phyloP scores from a whole-genome alignment of 2,329 filamentous ascomycete species.

The Neofusicoccum umdonicola region DNA sequence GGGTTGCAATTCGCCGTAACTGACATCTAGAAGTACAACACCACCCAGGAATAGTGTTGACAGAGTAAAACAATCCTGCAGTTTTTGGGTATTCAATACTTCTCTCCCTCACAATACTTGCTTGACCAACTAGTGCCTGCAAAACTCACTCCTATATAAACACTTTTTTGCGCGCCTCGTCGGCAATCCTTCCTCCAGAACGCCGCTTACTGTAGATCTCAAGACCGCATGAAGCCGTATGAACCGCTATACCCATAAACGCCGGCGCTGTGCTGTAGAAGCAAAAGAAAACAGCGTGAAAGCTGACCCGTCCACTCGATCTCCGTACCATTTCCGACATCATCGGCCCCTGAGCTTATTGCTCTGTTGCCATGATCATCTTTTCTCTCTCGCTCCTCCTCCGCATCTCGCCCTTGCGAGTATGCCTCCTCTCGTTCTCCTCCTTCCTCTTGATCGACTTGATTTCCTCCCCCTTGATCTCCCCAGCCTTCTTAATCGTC shows the following conservation, averaged over 20 bases:
- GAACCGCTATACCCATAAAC: slow-evolving; percentile 8
- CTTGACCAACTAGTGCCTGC: background rate
- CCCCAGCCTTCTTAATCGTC: slow-evolving; percentile 89
- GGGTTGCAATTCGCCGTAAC: no score
- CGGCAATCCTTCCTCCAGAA: background rate
- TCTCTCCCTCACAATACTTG: background rate
- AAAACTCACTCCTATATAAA: no score
- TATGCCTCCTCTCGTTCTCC: slow-evolving; percentile 92
- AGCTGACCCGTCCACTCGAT: background rate
- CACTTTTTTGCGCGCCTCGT: background rate
- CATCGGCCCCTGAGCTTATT: slow-evolving; percentile 38
- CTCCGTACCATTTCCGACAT: background rate
- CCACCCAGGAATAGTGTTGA: no score
- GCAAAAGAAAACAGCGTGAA: slow-evolving; percentile 1
- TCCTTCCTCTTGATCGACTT: slow-evolving; percentile 83
- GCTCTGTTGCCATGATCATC: slow-evolving; percentile 73
- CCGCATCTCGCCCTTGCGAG: slow-evolving; percentile 74
- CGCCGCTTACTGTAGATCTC: background rate
- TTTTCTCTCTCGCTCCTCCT: slow-evolving; percentile 83
- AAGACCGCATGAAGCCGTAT: background rate
- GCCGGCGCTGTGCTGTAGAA: slow-evolving; percentile 14
- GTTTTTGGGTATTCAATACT: background rate
- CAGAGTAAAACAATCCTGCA: no score
- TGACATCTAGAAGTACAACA: no score
- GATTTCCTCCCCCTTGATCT: slow-evolving; percentile 91